Evolutionary conservation across 345 rosid species (phyloP).

Genomic region (Dipteronia sinensis): DNA sequence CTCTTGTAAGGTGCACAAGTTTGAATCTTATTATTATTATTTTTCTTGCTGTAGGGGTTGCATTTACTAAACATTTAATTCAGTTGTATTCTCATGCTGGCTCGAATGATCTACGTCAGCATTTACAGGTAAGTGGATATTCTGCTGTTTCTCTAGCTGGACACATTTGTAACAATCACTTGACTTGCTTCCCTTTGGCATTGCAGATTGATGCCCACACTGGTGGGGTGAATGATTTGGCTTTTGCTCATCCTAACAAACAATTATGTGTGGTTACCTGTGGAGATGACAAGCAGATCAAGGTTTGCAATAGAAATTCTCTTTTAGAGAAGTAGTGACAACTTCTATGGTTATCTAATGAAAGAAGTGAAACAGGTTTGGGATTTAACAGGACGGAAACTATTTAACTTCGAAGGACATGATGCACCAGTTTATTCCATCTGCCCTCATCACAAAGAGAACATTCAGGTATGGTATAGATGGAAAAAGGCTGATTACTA

Average conservation of each 20-base stretch:
- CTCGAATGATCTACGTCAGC: constrained; percentile 59
- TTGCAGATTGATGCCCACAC: constrained; percentile 81
- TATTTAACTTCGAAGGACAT: constrained; percentile 82
- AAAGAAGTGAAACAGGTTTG: constrained; percentile 68
- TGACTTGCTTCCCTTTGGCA: constrained; percentile 23
- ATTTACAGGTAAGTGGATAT: constrained; percentile 49
- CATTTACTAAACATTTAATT: constrained; percentile 69
- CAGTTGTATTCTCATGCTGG: constrained; percentile 65
- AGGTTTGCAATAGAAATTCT: constrained; percentile 45
- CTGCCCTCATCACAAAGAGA: constrained; percentile 91
- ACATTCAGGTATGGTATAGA: constrained; percentile 62
- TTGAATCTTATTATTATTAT: constrained; percentile 31
- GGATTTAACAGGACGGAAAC: constrained; percentile 62
- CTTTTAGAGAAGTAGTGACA: not conserved
- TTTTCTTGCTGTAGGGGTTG: constrained; percentile 58
- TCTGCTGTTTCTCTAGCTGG: constrained; percentile 11
- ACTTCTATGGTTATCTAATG: constrained; percentile 25
- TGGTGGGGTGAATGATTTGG: constrained; percentile 88
- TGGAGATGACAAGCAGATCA: constrained; percentile 88
- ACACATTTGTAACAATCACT: constrained; percentile 13
- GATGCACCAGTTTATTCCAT: constrained; percentile 85
- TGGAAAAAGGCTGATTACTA: not conserved
- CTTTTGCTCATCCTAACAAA: constrained; percentile 83
- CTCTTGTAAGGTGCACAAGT: constrained; percentile 13
- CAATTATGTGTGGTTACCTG: constrained; percentile 82